Evolutionary conservation across 2,329 filamentous ascomycete species (phyloP).

Genomic region (Capronia americana): DNA sequence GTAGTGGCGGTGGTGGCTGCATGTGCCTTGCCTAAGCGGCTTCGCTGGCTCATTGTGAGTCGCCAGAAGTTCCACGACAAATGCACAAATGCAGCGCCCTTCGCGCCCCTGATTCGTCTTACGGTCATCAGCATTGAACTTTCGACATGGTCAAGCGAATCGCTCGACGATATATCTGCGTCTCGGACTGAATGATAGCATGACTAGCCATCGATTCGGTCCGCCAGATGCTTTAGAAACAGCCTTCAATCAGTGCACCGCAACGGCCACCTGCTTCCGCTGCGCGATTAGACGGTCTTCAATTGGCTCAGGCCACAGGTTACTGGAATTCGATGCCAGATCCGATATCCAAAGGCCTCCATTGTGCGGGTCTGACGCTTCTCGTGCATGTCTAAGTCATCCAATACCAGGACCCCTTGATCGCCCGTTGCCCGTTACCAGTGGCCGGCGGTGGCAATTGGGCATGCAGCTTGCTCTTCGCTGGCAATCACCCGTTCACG

Average conservation of each 20-base stretch:
- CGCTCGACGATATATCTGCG: slow-evolving; percentile 2
- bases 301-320: slow-evolving; percentile 8
- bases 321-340: slow-evolving; percentile 17
- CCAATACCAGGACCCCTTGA: slow-evolving; percentile 12
- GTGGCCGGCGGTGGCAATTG: slow-evolving; percentile 14
- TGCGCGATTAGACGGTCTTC: slow-evolving; percentile 6
- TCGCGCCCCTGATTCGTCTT: slow-evolving; percentile 14
- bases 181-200: slow-evolving; percentile 5
- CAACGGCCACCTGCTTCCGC: slow-evolving; percentile 12
- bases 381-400: slow-evolving; percentile 8
- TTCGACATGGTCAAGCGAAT: neutral
- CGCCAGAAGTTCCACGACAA: slow-evolving; percentile 9
- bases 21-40: slow-evolving; percentile 35
- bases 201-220: neutral
- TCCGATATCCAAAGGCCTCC: slow-evolving; percentile 17
- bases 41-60: slow-evolving; percentile 32
- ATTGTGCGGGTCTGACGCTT: neutral
- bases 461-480: slow-evolving; percentile 14
- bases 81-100: slow-evolving; percentile 7
- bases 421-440: slow-evolving; percentile 2
- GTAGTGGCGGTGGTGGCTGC: slow-evolving; percentile 16
- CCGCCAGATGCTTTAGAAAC: slow-evolving; percentile 1
- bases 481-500: slow-evolving; percentile 24
- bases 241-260: slow-evolving; percentile 3
- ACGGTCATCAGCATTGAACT: slow-evolving; percentile 10